Percentiles rank a stretch among this genome's conserved stretches.
phyloP scores from a whole-genome alignment of 2,329 filamentous ascomycete genomes.

The Daldinia eschscholtzii region DNA sequence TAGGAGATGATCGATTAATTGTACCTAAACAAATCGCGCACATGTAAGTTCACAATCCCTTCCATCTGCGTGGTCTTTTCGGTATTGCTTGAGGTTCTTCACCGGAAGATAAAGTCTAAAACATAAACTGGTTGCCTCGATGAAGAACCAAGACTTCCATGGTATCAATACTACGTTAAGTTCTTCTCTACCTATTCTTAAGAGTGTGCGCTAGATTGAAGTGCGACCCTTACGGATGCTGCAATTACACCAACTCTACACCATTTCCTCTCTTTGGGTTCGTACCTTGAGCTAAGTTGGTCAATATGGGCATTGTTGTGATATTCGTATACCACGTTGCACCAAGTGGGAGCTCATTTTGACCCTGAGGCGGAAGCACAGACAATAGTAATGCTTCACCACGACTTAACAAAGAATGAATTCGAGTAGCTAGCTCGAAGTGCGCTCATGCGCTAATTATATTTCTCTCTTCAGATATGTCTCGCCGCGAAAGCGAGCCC shows the following conservation, averaged over 20 bases:
- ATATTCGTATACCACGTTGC: neutral
- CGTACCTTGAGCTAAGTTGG: neutral
- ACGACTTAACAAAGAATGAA: neutral
- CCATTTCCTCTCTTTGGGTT: neutral
- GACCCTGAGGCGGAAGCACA: neutral
- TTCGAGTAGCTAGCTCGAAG: neutral
- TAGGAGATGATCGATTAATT: slow-evolving; percentile 87
- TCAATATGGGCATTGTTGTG: neutral
- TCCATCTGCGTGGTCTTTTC: neutral
- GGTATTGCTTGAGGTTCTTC: neutral
- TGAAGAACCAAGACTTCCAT: neutral
- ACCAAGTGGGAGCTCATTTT: neutral
- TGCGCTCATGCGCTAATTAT: slow-evolving; percentile 1
- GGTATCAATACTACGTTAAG: neutral
- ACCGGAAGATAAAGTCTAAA: neutral
- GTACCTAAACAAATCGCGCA: slow-evolving; percentile 84
- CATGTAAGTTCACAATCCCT: slow-evolving; percentile 69
- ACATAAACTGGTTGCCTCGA: neutral
- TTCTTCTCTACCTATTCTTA: neutral
- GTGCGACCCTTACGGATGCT: neutral
- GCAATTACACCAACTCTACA: neutral
- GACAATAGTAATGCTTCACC: neutral
- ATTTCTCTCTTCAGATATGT: slow-evolving; percentile 71
- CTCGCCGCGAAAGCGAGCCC: slow-evolving; percentile 85
- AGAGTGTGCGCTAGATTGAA: neutral